A percentile compares a stretch with the other conserved stretches of the same genome.
Conservation (phyloP, 768 basidiomycete species). For the Tricholoma sp. region DNA sequence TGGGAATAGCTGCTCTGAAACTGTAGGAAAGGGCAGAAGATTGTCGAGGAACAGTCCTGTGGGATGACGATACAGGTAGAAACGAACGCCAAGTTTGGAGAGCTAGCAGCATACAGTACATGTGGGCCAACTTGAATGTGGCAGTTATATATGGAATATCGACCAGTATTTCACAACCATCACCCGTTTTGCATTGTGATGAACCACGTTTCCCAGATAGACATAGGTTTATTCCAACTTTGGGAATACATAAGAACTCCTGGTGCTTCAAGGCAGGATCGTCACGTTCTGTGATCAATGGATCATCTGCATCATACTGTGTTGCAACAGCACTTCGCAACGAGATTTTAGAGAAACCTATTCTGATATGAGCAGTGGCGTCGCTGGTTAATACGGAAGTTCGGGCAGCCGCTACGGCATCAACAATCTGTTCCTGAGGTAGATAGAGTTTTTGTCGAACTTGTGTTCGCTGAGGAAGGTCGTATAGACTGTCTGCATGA, state of each 20-base stretch:
- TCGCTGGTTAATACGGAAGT: constrained; percentile 25
- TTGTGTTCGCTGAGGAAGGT: constrained; percentile 31
- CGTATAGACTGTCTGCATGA: constrained; percentile 32
- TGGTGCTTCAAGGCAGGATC: constrained; percentile 36
- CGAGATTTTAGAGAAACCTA: constrained; percentile 42
- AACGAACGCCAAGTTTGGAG: constrained; percentile 45
- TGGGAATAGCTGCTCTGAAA: constrained; percentile 31
- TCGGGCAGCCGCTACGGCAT: constrained; percentile 39
- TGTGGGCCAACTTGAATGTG: constrained; percentile 56
- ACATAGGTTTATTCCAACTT: constrained; percentile 21
- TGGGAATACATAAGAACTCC: constrained; percentile 41
- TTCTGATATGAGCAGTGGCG: constrained; percentile 36
- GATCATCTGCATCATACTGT: constrained; percentile 63
- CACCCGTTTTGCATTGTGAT: constrained; percentile 18
- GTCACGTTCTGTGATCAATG: constrained; percentile 50
- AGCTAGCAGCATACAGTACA: constrained; percentile 68
- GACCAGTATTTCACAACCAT: constrained; percentile 43
- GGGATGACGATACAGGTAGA: constrained; percentile 12
- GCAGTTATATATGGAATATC: constrained; percentile 49
- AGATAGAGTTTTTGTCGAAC: constrained; percentile 52
- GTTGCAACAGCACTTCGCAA: constrained; percentile 65
- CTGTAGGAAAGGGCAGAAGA: constrained; percentile 17
- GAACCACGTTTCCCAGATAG: constrained; percentile 20
- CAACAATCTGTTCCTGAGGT: constrained; percentile 43
- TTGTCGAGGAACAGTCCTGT: constrained; percentile 4